Evolutionary conservation across 306 rosid species (phyloP).

Genomic region (Begonia peltatifolia): DNA sequence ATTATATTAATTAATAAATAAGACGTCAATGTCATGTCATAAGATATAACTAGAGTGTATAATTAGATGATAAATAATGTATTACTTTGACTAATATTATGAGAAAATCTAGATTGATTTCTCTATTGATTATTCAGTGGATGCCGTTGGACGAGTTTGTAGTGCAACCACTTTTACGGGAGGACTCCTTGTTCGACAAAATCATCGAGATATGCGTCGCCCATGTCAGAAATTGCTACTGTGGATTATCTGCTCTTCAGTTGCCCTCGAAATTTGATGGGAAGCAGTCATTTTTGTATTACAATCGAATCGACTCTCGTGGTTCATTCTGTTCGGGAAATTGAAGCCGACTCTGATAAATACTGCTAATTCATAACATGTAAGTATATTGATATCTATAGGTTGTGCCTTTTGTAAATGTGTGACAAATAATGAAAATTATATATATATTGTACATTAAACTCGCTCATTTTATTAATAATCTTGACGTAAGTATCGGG

Average conservation of each 20-base stretch:
- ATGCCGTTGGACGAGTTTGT: conserved; percentile 81
- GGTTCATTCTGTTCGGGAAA: conserved; percentile 38
- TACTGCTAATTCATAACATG: conserved; percentile 3
- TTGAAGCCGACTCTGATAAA: conserved; percentile 13
- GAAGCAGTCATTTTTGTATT: conserved; percentile 55
- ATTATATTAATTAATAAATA: too few species aligned
- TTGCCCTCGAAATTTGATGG: conserved; percentile 79
- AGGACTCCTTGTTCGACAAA: conserved; percentile 75
- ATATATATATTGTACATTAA: neutral
- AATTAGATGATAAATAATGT: too few species aligned
- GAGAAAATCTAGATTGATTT: neutral
- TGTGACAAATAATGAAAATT: neutral
- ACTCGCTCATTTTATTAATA: too few species aligned
- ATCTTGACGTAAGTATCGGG: too few species aligned
- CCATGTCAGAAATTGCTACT: conserved; percentile 49
- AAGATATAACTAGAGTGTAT: too few species aligned
- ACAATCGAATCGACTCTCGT: conserved; percentile 36
- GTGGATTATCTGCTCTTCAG: conserved; percentile 61
- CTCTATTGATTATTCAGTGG: conserved; percentile 40
- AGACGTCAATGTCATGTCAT: too few species aligned
- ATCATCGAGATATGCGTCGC: conserved; percentile 64
- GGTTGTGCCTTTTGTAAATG: conserved; percentile 7
- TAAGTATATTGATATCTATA: conserved; percentile 1
- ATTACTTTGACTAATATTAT: too few species aligned
- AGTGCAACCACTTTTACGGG: conserved; percentile 65